These are phyloP conservation scores for Wickerhamiella brachini DNA, from an alignment of 805 yeast genomes.

Conservation along the genomic window DNA sequence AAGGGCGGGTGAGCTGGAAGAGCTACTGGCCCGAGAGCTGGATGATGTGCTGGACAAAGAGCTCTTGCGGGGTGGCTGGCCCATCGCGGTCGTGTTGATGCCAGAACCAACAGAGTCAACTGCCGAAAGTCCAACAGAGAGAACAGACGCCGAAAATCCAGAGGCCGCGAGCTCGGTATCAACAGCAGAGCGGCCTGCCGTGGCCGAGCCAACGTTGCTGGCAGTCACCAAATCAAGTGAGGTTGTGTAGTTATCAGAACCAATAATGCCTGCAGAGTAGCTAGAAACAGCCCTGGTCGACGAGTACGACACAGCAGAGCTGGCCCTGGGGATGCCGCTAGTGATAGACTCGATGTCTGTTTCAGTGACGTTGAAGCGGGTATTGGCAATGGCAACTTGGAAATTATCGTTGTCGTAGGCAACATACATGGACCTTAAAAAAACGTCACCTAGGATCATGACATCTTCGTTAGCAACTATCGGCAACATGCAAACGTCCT, in stretches of 20 bases:
- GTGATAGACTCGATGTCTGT: conserved; percentile 14
- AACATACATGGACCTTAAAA: conserved; percentile 52
- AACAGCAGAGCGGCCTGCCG: background rate
- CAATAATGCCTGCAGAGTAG: background rate
- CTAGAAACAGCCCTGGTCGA: background rate
- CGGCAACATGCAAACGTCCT: background rate
- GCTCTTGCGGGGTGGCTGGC: no score
- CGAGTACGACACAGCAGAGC: conserved; percentile 13
- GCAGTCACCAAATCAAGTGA: background rate
- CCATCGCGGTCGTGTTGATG: no score
- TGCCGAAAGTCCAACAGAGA: no score
- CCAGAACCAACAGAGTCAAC: no score
- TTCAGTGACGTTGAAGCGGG: conserved; percentile 21
- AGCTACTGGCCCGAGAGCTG: no score
- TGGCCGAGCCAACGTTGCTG: background rate
- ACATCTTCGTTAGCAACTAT: conserved; percentile 5
- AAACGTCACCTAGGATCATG: conserved; percentile 49
- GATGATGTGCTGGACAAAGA: no score
- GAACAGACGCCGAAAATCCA: no score
- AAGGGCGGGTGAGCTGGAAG: no score
- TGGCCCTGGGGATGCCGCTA: conserved; percentile 13
- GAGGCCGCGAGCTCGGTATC: no score
- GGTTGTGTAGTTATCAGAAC: background rate
- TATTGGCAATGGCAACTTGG: conserved; percentile 45
- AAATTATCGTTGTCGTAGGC: conserved; percentile 54